phyloP scores from a whole-genome alignment of 768 basidiomycete species.

The Tylopilus subfusipes region DNA sequence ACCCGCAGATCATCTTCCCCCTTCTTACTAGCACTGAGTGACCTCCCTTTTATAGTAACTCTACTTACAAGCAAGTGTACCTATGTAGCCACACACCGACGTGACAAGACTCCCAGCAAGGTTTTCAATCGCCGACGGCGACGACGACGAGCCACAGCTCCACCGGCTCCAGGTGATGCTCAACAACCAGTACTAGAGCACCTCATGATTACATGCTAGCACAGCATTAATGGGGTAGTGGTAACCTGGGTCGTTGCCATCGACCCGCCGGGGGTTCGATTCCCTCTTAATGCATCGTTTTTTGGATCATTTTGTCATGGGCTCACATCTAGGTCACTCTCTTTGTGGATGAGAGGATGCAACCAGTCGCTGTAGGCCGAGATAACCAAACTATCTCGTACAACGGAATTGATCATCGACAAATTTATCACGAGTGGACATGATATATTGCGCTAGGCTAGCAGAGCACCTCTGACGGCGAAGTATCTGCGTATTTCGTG shows the following conservation, averaged over 20 bases:
- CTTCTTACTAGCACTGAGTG: too few relatives aligned
- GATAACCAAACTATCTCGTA: neutral
- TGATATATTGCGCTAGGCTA: neutral
- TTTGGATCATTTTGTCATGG: neutral
- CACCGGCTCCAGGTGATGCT: too few relatives aligned
- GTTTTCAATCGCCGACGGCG: too few relatives aligned
- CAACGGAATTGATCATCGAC: neutral
- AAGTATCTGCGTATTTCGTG: neutral
- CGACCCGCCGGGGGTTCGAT: conserved; percentile 88
- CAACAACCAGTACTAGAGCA: neutral
- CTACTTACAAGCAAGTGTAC: too few relatives aligned
- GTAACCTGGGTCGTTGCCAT: conserved; percentile 68
- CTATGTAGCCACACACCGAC: too few relatives aligned
- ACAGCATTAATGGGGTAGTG: conserved; percentile 64
- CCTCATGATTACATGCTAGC: conserved; percentile 8
- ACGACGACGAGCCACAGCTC: too few relatives aligned
- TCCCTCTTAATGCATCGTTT: conserved; percentile 38
- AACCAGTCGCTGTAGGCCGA: neutral
- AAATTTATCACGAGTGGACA: neutral
- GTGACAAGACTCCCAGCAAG: too few relatives aligned
- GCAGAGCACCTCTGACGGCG: neutral
- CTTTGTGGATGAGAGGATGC: too few relatives aligned
- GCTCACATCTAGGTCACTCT: too few relatives aligned
- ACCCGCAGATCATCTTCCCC: too few relatives aligned
- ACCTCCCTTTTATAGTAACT: too few relatives aligned